These are phyloP conservation scores for Akanthomyces dipterigenus DNA, from an alignment of 2,329 filamentous ascomycete genomes.

Conservation along the genomic window DNA sequence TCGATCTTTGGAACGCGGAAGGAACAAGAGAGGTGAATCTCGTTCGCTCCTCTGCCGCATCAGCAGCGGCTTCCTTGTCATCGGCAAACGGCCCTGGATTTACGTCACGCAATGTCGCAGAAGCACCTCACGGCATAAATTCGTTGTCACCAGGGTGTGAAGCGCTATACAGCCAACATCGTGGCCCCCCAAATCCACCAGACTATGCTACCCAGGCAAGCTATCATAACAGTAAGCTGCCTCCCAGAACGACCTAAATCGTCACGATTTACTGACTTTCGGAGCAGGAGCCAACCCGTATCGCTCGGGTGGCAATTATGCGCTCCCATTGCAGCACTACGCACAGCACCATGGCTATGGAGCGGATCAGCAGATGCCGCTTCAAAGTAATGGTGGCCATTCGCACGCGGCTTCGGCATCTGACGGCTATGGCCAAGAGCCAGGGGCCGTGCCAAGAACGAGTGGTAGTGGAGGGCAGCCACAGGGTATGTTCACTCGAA, in stretches of 20 bases:
- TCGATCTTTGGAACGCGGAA: conserved; percentile 62
- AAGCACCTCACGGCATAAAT: neutral
- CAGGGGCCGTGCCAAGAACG: conserved; percentile 25
- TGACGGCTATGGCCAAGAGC: conserved; percentile 25
- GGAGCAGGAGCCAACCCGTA: conserved; percentile 22
- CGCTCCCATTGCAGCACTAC: conserved; percentile 31
- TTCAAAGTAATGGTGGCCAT: conserved; percentile 20
- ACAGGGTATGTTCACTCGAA: conserved; percentile 86
- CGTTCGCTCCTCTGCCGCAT: conserved; percentile 42
- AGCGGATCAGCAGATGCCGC: conserved; percentile 15
- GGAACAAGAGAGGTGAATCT: conserved; percentile 60
- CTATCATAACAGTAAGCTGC: conserved; percentile 27
- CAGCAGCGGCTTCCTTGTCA: neutral
- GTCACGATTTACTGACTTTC: neutral
- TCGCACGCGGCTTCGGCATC: neutral
- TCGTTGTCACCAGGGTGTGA: conserved; percentile 32
- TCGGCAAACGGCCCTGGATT: neutral
- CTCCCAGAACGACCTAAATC: neutral
- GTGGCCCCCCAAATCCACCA: conserved; percentile 24
- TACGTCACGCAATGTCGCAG: neutral
- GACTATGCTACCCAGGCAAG: conserved; percentile 26
- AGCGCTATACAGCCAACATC: conserved; percentile 21
- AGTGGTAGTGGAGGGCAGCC: conserved; percentile 40
- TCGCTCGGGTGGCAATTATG: conserved; percentile 26
- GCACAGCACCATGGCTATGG: conserved; percentile 26